Base-by-base conservation (phyloP, 2,329 filamentous ascomycete genomes). In the Tolypocladium paradoxum region DNA sequence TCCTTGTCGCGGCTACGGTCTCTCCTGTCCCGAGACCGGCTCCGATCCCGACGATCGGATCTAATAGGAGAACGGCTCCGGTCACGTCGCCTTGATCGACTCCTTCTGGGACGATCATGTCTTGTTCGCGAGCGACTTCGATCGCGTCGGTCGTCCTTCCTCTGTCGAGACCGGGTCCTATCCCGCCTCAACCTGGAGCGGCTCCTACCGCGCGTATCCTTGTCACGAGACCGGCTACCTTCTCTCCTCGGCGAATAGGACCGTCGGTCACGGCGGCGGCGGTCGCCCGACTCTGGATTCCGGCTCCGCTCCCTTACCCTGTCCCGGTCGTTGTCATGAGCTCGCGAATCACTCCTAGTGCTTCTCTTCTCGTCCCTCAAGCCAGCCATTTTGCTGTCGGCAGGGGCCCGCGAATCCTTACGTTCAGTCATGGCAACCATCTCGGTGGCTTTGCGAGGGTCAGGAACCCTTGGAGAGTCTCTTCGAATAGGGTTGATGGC, bases 401-500 rank as follows among this genome's bases (percentile, higher is more conserved):
- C 63, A 12, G 67, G 62, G 49, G 56, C 62, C 56, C 50, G 58
- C 0, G 52, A 55, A 62, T 69, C 69, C 51, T 62, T 72, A 29
- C 55, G 51, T 31, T 73, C 71, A 4, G 56, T 37, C 53, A 70
- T 74, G 16, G 59, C 45, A 27, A 55, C 53, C 54, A 57, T 54
- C 6, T 72, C 67, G 37, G 60, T 62, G 12, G 55, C 52, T 57
- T 75, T 78, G 57, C 70, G 76, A 7, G 65, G 55, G 22, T 76
- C 73, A 0, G 68, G 53, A 14, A 67, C 62, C 58, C 75, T 76
- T 6, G 74, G 65, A 3, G 75, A 71, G 18, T 77, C 73, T 49
- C 68, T 66, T 43, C 68, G 65, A 50, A 82, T 77, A 2, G 80
- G 80, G 53, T 81, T 75, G 54, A 83, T 83, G 33, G 80, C 80